phyloP scores from a whole-genome alignment of 2,329 filamentous ascomycete genomes.

The Ceratocystis lukuohia region DNA sequence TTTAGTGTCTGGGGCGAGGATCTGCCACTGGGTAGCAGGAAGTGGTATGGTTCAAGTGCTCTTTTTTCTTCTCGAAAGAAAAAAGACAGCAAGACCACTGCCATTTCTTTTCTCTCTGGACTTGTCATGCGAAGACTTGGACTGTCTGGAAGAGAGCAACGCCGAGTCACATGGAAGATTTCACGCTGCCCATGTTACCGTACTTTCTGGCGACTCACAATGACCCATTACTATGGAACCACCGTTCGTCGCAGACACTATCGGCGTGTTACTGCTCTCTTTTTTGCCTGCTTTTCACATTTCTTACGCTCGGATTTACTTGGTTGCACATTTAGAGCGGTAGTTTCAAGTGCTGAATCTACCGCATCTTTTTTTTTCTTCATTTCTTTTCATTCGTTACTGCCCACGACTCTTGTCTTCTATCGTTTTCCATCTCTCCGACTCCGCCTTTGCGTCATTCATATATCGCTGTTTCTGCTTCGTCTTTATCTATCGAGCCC shows the following conservation, averaged over 20 bases:
- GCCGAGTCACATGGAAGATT: not conserved
- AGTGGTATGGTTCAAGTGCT: too few relatives aligned
- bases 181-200: not conserved
- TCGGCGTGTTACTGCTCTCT: not conserved
- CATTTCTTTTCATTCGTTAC: not conserved
- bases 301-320: constrained; percentile 2
- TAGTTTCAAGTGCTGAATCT: constrained; percentile 16
- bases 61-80: not conserved
- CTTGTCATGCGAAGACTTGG: not conserved
- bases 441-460: constrained; percentile 1
- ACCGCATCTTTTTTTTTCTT: constrained; percentile 2
- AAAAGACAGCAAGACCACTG: not conserved
- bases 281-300: constrained; percentile 5
- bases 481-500: too few relatives aligned
- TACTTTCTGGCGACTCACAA: not conserved
- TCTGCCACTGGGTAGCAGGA: too few relatives aligned
- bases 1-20: not conserved
- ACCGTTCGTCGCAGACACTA: not conserved
- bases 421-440: not conserved
- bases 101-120: not conserved
- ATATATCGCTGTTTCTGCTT: too few relatives aligned
- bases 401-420: not conserved
- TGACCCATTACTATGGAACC: not conserved
- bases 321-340: constrained; percentile 8
- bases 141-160: not conserved